Base-by-base conservation (phyloP, 768 basidiomycete species). In the Termitomyces sp. region DNA sequence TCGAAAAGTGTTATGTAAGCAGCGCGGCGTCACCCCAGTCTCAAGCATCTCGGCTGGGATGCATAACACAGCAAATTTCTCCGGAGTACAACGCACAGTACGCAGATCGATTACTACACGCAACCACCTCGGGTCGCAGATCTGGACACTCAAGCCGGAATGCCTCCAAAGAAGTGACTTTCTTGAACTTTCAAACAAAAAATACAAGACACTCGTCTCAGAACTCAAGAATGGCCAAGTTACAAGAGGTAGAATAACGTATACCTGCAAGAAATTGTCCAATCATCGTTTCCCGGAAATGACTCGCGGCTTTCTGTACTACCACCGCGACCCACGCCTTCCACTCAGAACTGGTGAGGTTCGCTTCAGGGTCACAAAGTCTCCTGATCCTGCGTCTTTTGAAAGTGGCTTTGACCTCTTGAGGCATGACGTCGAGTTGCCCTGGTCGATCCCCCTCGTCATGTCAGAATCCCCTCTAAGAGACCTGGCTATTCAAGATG, bases 261-360 rank as follows among this genome's bases (percentile, higher is more conserved):
- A n/a, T n/a, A n/a, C n/a, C n/a, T n/a, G n/a, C n/a, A n/a, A n/a
- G n/a, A n/a, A n/a, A n/a, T n/a, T n/a, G n/a, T n/a, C n/a, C n/a
- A n/a, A n/a, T n/a, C n/a, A n/a, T n/a, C n/a, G n/a, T n/a, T 50
- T 50, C 10, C 48, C 48, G 1, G 8, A 26, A 10, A n/a, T 35
- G n/a, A 22, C 54, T 15, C 57, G 26, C 5, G 63, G 65, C 10
- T 66, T 65, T 38, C 40, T 66, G 17, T 66, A 66, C 51, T 62
- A 55, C 35, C 49, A 62, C 40, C 24, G 17, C 12, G 58, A 60
- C 9, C 14, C 9, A 1, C 40, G n/a, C n/a, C 21, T 48, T 14
- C 45, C 57, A 5, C 30, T 19, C 5, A 50, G 54, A 2, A 56
- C 62, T 8, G 58, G 56, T 5, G 54, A 59, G 19, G 21, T 65